phyloP scores from a whole-genome alignment of 805 yeast genomes.

The Lipomyces chichibuensis region DNA sequence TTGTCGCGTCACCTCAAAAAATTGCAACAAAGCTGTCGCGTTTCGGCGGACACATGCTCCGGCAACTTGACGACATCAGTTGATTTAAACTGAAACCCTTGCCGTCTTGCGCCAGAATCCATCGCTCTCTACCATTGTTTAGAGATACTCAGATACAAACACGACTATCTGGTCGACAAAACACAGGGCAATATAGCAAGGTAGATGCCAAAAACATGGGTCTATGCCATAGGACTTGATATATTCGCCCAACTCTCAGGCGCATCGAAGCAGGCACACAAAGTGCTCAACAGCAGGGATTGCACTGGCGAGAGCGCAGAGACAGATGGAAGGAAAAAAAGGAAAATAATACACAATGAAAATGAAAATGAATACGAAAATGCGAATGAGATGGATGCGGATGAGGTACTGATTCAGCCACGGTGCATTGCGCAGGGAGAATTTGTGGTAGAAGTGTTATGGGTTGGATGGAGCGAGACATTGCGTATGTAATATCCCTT shows the following conservation, averaged over 20 bases:
- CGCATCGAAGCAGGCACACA: not conserved
- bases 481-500: slow-evolving; percentile 7
- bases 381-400: not conserved
- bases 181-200: not conserved
- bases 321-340: not conserved
- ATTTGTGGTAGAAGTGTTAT: slow-evolving; percentile 9
- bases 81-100: too few relatives aligned
- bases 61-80: too few relatives aligned
- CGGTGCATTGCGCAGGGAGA: slow-evolving; percentile 11
- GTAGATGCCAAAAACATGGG: slow-evolving; percentile 17
- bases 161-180: not conserved
- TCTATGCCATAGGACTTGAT: slow-evolving; percentile 21
- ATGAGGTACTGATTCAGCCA: slow-evolving; percentile 10
- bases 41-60: too few relatives aligned
- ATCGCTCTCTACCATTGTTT: not conserved
- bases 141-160: not conserved
- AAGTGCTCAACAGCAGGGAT: not conserved
- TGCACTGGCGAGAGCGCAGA: not conserved
- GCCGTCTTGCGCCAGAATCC: not conserved
- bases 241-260: slow-evolving; percentile 18
- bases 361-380: not conserved
- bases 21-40: too few relatives aligned
- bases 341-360: not conserved
- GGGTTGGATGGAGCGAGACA: slow-evolving; percentile 29
- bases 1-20: not conserved